Conservation (phyloP, 2,329 filamentous ascomycete genomes). For the Neospermospora avenae region DNA sequence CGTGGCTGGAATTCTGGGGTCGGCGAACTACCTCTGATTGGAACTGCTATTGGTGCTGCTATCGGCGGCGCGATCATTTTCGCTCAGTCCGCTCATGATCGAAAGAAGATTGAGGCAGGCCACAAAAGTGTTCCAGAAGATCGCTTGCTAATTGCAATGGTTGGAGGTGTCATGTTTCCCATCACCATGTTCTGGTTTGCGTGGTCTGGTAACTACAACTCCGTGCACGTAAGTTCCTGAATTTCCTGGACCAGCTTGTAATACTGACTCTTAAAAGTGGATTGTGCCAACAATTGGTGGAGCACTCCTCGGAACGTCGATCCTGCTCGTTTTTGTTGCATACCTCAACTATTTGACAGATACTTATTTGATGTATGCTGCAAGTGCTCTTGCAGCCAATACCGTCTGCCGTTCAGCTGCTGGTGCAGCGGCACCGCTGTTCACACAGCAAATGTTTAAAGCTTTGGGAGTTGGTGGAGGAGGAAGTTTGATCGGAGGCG, state of each 20-base stretch:
- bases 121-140: constrained; percentile 41
- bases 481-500: constrained; percentile 46
- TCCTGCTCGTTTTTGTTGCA: constrained; percentile 48
- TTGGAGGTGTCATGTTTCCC: constrained; percentile 51
- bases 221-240: constrained; percentile 37
- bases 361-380: constrained; percentile 41
- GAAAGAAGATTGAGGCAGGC: constrained; percentile 34
- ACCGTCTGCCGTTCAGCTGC: constrained; percentile 59
- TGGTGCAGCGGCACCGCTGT: constrained; percentile 61
- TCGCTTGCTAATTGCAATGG: constrained; percentile 52
- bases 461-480: constrained; percentile 50
- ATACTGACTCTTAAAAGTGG: constrained; percentile 33
- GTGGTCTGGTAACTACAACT: constrained; percentile 47
- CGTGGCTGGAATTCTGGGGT: constrained; percentile 47
- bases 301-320: constrained; percentile 40
- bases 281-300: constrained; percentile 45
- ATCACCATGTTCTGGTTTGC: constrained; percentile 40
- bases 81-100: constrained; percentile 35
- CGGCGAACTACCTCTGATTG: constrained; percentile 64
- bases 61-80: constrained; percentile 47
- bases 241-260: too few relatives aligned
- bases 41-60: constrained; percentile 49
- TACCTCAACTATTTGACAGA: constrained; percentile 54
- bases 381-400: constrained; percentile 57
- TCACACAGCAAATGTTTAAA: constrained; percentile 47